Evolutionary conservation across 225 moss, liverwort and hornwort species (phyloP).

Genomic region (Asterella californica): DNA sequence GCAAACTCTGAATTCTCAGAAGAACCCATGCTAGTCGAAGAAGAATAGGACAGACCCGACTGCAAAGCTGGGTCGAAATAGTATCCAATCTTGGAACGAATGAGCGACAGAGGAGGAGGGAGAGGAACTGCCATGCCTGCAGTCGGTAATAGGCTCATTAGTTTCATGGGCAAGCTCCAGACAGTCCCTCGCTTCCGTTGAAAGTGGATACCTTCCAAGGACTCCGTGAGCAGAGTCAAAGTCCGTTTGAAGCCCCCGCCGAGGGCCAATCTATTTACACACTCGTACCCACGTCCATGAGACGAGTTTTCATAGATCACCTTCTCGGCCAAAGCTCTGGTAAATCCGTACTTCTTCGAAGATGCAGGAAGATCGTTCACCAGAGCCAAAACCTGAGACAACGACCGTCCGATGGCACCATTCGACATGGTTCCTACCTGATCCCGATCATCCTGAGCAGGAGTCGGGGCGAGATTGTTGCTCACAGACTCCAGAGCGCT

Average conservation of each 20-base stretch:
- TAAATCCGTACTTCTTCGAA: slow-evolving; percentile 68
- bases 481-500: slow-evolving; percentile 15
- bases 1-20: slow-evolving; percentile 30
- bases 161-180: slow-evolving; percentile 29
- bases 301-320: slow-evolving; percentile 62
- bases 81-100: slow-evolving; percentile 22
- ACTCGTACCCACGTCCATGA: slow-evolving; percentile 56
- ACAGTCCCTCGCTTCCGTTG: slow-evolving; percentile 8
- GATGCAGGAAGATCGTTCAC: slow-evolving; percentile 74
- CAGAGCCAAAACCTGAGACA: slow-evolving; percentile 59
- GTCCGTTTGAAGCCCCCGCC: slow-evolving; percentile 66
- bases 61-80: slow-evolving; percentile 1
- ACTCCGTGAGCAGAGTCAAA: slow-evolving; percentile 50
- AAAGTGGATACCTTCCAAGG: slow-evolving; percentile 44
- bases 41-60: background rate
- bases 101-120: slow-evolving; percentile 20
- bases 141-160: slow-evolving; percentile 26
- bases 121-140: slow-evolving; percentile 27
- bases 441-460: slow-evolving; percentile 2
- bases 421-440: slow-evolving; percentile 20
- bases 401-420: slow-evolving; percentile 55
- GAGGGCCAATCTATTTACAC: slow-evolving; percentile 57
- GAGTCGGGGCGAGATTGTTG: background rate
- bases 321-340: slow-evolving; percentile 60
- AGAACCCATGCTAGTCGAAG: background rate